Evolutionary conservation across 2,329 filamentous ascomycete genomes (phyloP), one percentile per base, ranked within the genome.

Genomic region (Hymenoscyphus fraxineus): DNA sequence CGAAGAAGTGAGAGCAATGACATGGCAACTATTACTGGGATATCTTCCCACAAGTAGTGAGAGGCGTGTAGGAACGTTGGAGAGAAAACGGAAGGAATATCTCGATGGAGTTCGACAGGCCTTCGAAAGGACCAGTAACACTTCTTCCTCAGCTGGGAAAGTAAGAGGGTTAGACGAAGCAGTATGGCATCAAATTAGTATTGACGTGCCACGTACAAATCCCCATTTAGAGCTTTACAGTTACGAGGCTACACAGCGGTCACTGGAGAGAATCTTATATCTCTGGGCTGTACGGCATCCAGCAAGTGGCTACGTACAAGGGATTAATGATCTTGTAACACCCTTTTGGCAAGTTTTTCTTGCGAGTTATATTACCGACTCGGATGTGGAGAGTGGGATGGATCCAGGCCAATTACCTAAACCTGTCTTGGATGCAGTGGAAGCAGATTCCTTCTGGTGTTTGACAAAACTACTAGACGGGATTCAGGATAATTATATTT

Each of bases 171-270:
- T 99, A 19, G 96, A 99, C 72, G 95, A 99, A 80, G 90, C 92
- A n/a, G 88, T 99, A 65, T 99, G 95, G 95, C 95, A 99, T 79
- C 95, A 99, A 75, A 98, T 99, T 78, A 97, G 93, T 77, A 99
- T 99, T 73, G 95, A 99, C 75, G 92, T 98, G 27, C 95, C 95
- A 2, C 87, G 95, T 60, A 99, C 95, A 3, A 98, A 97, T 75
- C 95, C 95, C 12, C 95, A 98, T 77, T 89, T 99, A 62, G 91
- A 96, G 71, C 83, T 99, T 0, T 99, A 99, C 78, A 86, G 92
- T 69, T 98, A 97, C 75, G 94, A 98, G 77, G 94, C 94, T 4
- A 99, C 96, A 0, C 95, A 99, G 76, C 83, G 93, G 62, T 97
- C 93, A 0, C 80, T 99, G 15, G 96, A 99, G 77, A 88, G 94